Percentiles rank a stretch among this genome's conserved stretches.
These are phyloP conservation scores for Barnettozyma hawaiiensis DNA, from an alignment of 1,139 yeast species.

Conservation along the genomic window DNA sequence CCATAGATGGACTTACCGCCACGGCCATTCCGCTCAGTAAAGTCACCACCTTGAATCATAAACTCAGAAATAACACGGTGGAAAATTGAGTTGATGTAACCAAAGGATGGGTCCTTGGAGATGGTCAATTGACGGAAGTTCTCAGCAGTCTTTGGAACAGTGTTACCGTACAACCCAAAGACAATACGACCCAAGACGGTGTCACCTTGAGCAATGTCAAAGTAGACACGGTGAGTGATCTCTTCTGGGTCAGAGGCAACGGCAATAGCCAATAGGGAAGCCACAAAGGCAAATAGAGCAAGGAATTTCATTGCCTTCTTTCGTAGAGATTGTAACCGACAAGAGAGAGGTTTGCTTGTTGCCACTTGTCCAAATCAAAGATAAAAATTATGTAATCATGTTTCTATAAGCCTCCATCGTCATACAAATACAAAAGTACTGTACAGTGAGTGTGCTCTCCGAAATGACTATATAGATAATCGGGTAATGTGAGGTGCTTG, in stretches of 20 bases:
- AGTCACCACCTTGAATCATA: constrained; percentile 98
- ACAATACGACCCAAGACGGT: constrained; percentile 64
- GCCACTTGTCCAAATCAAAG: not conserved
- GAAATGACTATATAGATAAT: not conserved
- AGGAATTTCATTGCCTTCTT: constrained; percentile 6
- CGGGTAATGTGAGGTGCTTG: too few species aligned
- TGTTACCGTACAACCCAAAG: constrained; percentile 79
- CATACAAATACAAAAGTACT: too few species aligned
- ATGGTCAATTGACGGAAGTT: constrained; percentile 65
- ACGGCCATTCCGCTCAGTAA: constrained; percentile 86
- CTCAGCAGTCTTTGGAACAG: constrained; percentile 89
- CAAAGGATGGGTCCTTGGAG: constrained; percentile 39
- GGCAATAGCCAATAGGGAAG: constrained; percentile 1
- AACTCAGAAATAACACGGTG: constrained; percentile 92
- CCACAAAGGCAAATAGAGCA: not conserved
- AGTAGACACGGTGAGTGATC: constrained; percentile 70
- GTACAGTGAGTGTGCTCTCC: not conserved
- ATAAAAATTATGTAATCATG: not conserved
- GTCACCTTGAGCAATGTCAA: constrained; percentile 82
- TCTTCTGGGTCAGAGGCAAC: constrained; percentile 31
- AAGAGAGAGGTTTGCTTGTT: too few species aligned
- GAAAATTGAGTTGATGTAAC: constrained; percentile 71
- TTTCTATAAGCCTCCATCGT: too few species aligned
- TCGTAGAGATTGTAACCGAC: too few species aligned
- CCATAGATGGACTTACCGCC: constrained; percentile 97